These are phyloP conservation scores for Ligustrum vulgare DNA, from an alignment of 257 asterid genomes.

Conservation along the genomic window DNA sequence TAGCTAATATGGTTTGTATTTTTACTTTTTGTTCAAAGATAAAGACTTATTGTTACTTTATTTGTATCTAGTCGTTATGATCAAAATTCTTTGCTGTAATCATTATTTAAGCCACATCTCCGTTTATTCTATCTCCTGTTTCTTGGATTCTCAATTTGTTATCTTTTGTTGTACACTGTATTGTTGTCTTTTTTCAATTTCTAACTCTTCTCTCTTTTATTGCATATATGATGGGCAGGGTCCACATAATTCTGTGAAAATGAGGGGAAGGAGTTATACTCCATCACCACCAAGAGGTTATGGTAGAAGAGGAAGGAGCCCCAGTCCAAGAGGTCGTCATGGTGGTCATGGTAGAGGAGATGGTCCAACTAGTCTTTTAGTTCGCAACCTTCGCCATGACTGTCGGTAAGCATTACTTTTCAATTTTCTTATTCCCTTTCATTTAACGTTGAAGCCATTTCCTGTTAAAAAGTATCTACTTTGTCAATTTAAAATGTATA, in stretches of 20 bases:
- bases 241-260: constrained; percentile 8
- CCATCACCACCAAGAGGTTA: constrained; percentile 38
- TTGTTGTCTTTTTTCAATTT: background rate
- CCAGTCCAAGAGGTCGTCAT: constrained; percentile 33
- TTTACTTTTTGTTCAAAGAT: background rate
- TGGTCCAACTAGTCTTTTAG: constrained; percentile 92
- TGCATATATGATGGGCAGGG: constrained; percentile 15
- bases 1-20: background rate
- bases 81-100: background rate
- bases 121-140: background rate
- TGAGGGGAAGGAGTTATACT: constrained; percentile 39
- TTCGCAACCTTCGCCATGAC: constrained; percentile 93
- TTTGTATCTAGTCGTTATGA: background rate
- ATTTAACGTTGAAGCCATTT: background rate
- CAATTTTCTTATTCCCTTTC: background rate
- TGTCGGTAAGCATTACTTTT: constrained; percentile 51
- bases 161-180: background rate
- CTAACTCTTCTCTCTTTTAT: background rate
- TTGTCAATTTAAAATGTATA: background rate
- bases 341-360: constrained; percentile 38
- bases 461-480: background rate
- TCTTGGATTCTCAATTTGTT: background rate
- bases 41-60: background rate
- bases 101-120: background rate
- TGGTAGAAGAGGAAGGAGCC: constrained; percentile 38